phyloP scores from a whole-genome alignment of 2,329 filamentous ascomycete genomes.

The Phoma sp. region DNA sequence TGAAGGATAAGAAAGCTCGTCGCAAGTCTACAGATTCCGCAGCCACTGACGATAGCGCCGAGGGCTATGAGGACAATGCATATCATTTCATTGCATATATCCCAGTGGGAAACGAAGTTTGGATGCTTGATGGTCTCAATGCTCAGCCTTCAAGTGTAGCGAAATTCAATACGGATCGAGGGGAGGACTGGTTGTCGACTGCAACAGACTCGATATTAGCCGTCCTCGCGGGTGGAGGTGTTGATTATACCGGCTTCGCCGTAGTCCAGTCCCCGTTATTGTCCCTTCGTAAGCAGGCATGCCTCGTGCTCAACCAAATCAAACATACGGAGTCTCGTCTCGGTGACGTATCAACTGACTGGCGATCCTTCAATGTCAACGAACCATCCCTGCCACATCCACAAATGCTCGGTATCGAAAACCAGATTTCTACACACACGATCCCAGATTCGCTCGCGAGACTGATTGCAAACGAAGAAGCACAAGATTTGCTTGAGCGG shows the following conservation, averaged over 20 bases:
- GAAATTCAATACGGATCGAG: slow-evolving; percentile 42
- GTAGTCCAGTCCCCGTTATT: slow-evolving; percentile 72
- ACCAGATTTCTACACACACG: slow-evolving; percentile 21
- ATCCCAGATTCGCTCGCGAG: slow-evolving; percentile 21
- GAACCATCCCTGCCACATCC: slow-evolving; percentile 34
- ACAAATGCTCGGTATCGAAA: slow-evolving; percentile 24
- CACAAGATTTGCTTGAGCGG: slow-evolving; percentile 29
- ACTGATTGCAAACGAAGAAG: slow-evolving; percentile 30
- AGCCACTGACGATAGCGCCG: slow-evolving; percentile 50
- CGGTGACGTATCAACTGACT: slow-evolving; percentile 50
- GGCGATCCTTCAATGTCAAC: slow-evolving; percentile 49
- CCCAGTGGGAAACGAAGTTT: slow-evolving; percentile 75
- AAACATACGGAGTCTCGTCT: slow-evolving; percentile 52
- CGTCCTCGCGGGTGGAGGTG: slow-evolving; percentile 71
- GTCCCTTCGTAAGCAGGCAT: slow-evolving; percentile 54
- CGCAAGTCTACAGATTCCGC: slow-evolving; percentile 30
- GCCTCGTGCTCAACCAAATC: slow-evolving; percentile 56
- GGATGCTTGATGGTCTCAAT: slow-evolving; percentile 89
- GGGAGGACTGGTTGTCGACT: slow-evolving; percentile 70
- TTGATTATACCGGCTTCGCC: slow-evolving; percentile 80
- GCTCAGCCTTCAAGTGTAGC: slow-evolving; percentile 70
- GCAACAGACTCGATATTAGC: slow-evolving; percentile 70
- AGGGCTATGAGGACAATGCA: slow-evolving; percentile 65
- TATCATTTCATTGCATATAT: slow-evolving; percentile 94
- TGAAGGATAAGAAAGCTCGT: slow-evolving; percentile 46